phyloP scores from a whole-genome alignment of 2,329 filamentous ascomycete species.

The Phialophora verrucosa region DNA sequence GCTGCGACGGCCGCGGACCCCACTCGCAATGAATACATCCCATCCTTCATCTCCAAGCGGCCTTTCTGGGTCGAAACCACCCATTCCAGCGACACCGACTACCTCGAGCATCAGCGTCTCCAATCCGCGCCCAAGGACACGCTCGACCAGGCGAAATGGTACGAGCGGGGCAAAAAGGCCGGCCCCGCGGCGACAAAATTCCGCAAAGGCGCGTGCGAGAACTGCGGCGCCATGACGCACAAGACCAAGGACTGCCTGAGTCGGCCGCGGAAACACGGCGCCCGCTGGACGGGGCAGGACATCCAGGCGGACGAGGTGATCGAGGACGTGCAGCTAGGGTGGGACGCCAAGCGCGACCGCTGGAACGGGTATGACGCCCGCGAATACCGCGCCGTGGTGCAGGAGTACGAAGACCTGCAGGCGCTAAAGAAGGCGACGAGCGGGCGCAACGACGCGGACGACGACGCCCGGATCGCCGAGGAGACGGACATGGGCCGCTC shows the following conservation, averaged over 20 bases:
- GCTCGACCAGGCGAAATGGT: conserved; percentile 78
- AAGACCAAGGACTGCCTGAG: conserved; percentile 93
- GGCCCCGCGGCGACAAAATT: conserved; percentile 94
- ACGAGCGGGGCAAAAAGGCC: conserved; percentile 82
- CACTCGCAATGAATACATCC: conserved; percentile 92
- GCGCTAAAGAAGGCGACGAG: conserved; percentile 70
- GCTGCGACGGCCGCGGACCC: conserved; percentile 18
- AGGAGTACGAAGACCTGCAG: conserved; percentile 87
- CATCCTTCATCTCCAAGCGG: conserved; percentile 95
- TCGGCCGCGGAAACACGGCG: conserved; percentile 84
- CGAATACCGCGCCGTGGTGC: conserved; percentile 84
- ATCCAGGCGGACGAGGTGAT: conserved; percentile 91
- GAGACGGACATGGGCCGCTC: conserved; percentile 91
- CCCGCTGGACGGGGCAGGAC: conserved; percentile 88
- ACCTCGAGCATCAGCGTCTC: conserved; percentile 93
- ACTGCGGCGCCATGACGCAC: conserved; percentile 96
- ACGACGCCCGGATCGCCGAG: conserved; percentile 75
- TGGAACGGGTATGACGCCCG: conserved; percentile 97
- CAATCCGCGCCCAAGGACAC: conserved; percentile 53
- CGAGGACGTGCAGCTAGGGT: conserved; percentile 84
- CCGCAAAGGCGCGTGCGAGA: conserved; percentile 97
- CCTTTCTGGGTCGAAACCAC: conserved; percentile 91
- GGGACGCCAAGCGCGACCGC: conserved; percentile 95
- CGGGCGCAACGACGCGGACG: conserved; percentile 39
- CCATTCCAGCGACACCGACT: conserved; percentile 70